Evolutionary conservation across 2,329 filamentous ascomycete species (phyloP).

Genomic region (Aureobasidium sp.): DNA sequence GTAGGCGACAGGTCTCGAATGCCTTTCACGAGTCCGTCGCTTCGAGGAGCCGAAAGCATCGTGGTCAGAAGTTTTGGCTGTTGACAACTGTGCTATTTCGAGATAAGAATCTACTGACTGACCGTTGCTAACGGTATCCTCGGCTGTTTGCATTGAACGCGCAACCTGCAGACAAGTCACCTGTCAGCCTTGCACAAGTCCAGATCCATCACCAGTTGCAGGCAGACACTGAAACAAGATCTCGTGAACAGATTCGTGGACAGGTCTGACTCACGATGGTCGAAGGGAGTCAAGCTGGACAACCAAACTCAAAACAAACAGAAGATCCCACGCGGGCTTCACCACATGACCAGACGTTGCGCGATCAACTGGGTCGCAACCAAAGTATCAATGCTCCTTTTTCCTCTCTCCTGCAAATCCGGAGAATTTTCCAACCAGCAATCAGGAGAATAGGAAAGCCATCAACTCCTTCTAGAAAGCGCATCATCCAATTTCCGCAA

Average conservation of each 20-base stretch:
- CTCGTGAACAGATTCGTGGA: background rate
- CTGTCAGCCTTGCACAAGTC: background rate
- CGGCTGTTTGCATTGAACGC: background rate
- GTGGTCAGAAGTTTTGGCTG: background rate
- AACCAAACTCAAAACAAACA: conserved; percentile 3
- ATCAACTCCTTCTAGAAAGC: background rate
- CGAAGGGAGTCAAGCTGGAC: background rate
- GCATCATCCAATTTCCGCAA: conserved; percentile 7
- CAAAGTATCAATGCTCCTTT: conserved; percentile 9
- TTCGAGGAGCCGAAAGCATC: conserved; percentile 7
- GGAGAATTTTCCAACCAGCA: background rate
- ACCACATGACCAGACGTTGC: conserved; percentile 6
- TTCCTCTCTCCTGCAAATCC: background rate
- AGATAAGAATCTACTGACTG: conserved; percentile 7
- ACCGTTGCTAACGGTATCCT: conserved; percentile 3
- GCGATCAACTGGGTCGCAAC: conserved; percentile 1
- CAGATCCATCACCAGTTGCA: background rate
- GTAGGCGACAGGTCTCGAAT: background rate
- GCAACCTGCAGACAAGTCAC: conserved; percentile 2
- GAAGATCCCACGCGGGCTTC: background rate
- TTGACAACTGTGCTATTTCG: conserved; percentile 8
- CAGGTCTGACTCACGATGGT: background rate
- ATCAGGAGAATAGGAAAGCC: background rate
- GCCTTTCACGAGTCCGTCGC: background rate
- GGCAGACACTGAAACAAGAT: background rate